phyloP scores from a whole-genome alignment of 345 rosid genomes.

The Camelina neglecta region DNA sequence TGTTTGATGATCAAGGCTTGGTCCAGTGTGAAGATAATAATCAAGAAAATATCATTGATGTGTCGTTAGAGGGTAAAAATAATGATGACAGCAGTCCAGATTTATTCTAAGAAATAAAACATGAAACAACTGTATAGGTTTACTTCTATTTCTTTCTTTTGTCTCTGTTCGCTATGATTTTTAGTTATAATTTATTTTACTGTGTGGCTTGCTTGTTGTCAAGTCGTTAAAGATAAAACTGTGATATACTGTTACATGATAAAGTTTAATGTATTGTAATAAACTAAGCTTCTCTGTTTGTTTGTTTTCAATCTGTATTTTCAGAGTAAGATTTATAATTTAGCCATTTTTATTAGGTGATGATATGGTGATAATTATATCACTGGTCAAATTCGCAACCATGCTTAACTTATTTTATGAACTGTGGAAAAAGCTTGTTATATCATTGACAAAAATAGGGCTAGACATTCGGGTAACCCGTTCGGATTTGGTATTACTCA shows the following conservation, averaged over 20 bases:
- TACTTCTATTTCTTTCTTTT: neutral
- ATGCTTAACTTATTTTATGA: neutral
- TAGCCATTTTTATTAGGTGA: neutral
- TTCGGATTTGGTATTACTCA: too few species aligned
- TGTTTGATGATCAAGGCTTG: slow-evolving; percentile 59
- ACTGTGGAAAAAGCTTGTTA: neutral
- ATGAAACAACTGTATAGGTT: slow-evolving; percentile 26
- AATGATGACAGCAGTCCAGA: slow-evolving; percentile 26
- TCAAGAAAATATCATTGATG: slow-evolving; percentile 46
- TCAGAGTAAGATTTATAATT: neutral
- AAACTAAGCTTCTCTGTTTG: neutral
- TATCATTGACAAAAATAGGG: neutral
- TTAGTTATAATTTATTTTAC: slow-evolving; percentile 16
- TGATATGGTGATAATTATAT: neutral
- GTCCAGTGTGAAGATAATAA: slow-evolving; percentile 46
- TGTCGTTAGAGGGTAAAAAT: slow-evolving; percentile 49
- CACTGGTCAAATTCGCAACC: neutral
- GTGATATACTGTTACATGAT: slow-evolving; percentile 2
- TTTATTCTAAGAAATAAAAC: slow-evolving; percentile 39
- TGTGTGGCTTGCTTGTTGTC: slow-evolving; percentile 17
- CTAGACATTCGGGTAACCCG: too few species aligned
- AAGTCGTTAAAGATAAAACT: slow-evolving; percentile 17
- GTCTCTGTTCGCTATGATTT: neutral
- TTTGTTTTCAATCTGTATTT: neutral
- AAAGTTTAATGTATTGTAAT: slow-evolving; percentile 1